Percentiles rank a stretch among this genome's conserved stretches.
Evolutionary conservation across 305 asterid species (phyloP).

Genomic region (Solanum aculeatissimum): DNA sequence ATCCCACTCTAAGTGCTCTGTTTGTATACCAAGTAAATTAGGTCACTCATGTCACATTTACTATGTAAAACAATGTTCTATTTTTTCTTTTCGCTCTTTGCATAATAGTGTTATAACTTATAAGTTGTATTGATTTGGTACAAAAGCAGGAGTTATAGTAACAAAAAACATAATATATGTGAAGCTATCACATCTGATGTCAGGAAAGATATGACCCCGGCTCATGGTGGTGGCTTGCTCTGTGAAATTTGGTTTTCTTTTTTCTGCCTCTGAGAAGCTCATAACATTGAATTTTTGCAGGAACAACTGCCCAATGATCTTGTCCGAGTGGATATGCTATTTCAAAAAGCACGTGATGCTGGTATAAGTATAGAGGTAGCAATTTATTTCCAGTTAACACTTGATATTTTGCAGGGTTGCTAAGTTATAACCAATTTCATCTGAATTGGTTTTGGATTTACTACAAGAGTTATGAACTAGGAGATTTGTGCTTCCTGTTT

Average conservation of each 20-base stretch:
- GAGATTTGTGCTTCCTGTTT: neutral
- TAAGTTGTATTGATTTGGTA: neutral
- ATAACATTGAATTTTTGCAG: slow-evolving; percentile 28
- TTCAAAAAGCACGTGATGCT: slow-evolving; percentile 79
- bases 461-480: neutral
- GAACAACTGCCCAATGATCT: slow-evolving; percentile 83
- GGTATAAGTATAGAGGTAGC: slow-evolving; percentile 78
- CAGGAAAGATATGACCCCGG: neutral
- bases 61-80: neutral
- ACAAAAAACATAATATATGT: neutral
- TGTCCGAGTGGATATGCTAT: slow-evolving; percentile 69
- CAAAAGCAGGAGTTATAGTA: neutral
- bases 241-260: neutral
- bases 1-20: neutral
- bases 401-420: neutral
- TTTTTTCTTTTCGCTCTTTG: neutral
- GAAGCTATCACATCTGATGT: neutral
- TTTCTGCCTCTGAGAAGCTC: slow-evolving; percentile 5
- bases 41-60: neutral
- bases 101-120: neutral
- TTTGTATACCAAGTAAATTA: neutral
- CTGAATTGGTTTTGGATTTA: neutral
- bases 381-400: neutral
- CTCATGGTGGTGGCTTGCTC: neutral
- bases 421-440: neutral